Conservation (phyloP, 768 basidiomycete genomes). For the Russula dissimulans region DNA sequence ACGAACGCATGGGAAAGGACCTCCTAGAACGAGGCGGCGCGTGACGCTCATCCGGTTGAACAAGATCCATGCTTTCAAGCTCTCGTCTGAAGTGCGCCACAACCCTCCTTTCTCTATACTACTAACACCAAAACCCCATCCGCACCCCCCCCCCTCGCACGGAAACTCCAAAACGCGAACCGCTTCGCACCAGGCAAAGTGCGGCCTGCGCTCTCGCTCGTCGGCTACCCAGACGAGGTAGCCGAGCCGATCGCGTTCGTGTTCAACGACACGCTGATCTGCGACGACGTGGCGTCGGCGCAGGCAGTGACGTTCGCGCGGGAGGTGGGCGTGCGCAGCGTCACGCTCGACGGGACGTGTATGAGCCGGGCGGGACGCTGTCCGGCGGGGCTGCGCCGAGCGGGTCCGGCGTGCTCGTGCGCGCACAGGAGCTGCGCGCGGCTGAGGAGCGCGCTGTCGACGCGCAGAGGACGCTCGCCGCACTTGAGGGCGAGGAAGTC, state of each 20-base stretch:
- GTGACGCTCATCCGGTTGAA: slow-evolving; percentile 92
- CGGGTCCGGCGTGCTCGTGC: slow-evolving; percentile 64
- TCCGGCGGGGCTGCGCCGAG: slow-evolving; percentile 85
- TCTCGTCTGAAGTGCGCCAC: slow-evolving; percentile 38
- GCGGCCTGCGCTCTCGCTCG: slow-evolving; percentile 77
- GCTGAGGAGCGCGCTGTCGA: slow-evolving; percentile 51
- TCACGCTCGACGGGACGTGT: slow-evolving; percentile 94
- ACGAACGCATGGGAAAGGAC: slow-evolving; percentile 81
- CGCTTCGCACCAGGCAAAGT: slow-evolving; percentile 72
- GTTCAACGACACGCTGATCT: slow-evolving; percentile 88
- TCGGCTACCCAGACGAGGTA: slow-evolving; percentile 75
- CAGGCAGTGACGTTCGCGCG: slow-evolving; percentile 77
- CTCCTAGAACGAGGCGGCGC: slow-evolving; percentile 70
- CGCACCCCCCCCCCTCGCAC: neutral
- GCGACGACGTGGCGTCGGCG: slow-evolving; percentile 79
- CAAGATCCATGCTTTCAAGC: slow-evolving; percentile 66
- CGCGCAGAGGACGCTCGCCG: slow-evolving; percentile 38
- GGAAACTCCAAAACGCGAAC: slow-evolving; percentile 74
- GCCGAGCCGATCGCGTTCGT: slow-evolving; percentile 89
- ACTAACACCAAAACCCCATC: neutral
- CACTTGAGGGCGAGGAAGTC: slow-evolving; percentile 47
- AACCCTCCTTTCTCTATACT: neutral
- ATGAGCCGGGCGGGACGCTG: slow-evolving; percentile 91
- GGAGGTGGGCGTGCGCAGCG: slow-evolving; percentile 64
- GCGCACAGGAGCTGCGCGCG: slow-evolving; percentile 73